Evolutionary conservation across 805 yeast species (phyloP).

Genomic region (Gaillardinia entomophila): DNA sequence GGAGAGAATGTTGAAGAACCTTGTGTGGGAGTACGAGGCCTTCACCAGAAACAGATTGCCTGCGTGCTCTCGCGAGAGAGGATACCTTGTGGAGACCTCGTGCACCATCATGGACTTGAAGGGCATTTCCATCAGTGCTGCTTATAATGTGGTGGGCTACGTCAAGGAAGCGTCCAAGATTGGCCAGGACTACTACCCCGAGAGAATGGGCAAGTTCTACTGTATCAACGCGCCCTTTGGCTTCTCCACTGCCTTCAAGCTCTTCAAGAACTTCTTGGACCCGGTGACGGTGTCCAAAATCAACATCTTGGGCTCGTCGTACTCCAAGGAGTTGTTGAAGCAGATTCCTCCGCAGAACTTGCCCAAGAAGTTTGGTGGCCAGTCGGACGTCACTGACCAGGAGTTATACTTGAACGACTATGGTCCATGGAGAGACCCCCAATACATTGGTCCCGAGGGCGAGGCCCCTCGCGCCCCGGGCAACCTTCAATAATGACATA

Average conservation of each 20-base stretch:
- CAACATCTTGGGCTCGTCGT: constrained; percentile 75
- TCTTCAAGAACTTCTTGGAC: constrained; percentile 91
- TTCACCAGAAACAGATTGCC: constrained; percentile 81
- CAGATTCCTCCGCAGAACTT: constrained; percentile 93
- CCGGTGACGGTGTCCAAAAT: constrained; percentile 97
- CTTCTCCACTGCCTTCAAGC: constrained; percentile 85
- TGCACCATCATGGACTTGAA: constrained; percentile 94
- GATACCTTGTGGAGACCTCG: constrained; percentile 82
- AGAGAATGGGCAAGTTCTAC: constrained; percentile 98
- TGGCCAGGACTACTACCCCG: constrained; percentile 97
- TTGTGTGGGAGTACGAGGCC: constrained; percentile 97
- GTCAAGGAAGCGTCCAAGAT: constrained; percentile 90
- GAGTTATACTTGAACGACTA: constrained; percentile 83
- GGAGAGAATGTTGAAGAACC: constrained; percentile 91
- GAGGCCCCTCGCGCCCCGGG: constrained; percentile 61
- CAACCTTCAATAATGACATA: neutral
- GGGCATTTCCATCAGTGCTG: constrained; percentile 82
- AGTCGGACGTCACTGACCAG: constrained; percentile 61
- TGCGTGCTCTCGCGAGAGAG: constrained; percentile 84
- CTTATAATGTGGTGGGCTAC: constrained; percentile 78
- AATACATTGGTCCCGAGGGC: constrained; percentile 92
- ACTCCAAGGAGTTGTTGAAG: constrained; percentile 75
- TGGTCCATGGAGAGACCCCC: constrained; percentile 95
- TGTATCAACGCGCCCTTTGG: constrained; percentile 97
- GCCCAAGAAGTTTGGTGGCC: constrained; percentile 89